Evolutionary conservation across 257 asterid genomes (phyloP), one percentile per base, ranked within the genome.

Genomic region (Scutellaria minor): DNA sequence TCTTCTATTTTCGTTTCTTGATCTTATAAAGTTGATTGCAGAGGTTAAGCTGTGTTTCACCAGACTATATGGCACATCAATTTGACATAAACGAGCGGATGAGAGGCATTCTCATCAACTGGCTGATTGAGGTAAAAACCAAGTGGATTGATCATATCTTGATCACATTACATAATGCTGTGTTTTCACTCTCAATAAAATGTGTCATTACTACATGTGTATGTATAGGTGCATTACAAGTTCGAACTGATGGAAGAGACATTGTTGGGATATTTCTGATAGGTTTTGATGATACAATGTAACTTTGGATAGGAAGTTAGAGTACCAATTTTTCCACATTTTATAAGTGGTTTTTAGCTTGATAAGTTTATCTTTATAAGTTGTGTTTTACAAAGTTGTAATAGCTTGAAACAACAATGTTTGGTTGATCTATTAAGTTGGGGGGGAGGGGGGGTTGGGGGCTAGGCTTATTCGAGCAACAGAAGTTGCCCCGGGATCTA

Each of bases 191-290:
- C 57, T 48, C n/a, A 8, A 13, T 35, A 60, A 57, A 51, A 37
- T 1, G 1, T 24, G 52, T 14, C 61, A 52, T 40, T 52, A 31
- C 37, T 1, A 31, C 37, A 5, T 40, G 48, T 22, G 5, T 31
- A 37, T 66, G 69, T 71, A 46, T 65, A 93, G 97, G 98, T 91
- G 75, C 97, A 94, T 77, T 88, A 95, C 94, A 95, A 95, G 84
- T 95, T 95, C 66, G 98, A 95, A 54, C 83, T 95, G 82, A 83
- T 92, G 98, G 98, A 95, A 2, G 99, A 92, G 90, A 92, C 98
- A 4, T 52, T 95, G 41, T 95, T 89, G 12, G 99, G n/a, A n/a
- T n/a, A n/a, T n/a, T n/a, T n/a, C n/a, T n/a, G n/a, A n/a, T n/a
- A n/a, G n/a, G n/a, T n/a, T n/a, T n/a, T n/a, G n/a, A n/a, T n/a